Percentiles rank a stretch among this genome's conserved stretches.
phyloP scores from a whole-genome alignment of 306 rosid genomes.

The Cicer cuneatum region DNA sequence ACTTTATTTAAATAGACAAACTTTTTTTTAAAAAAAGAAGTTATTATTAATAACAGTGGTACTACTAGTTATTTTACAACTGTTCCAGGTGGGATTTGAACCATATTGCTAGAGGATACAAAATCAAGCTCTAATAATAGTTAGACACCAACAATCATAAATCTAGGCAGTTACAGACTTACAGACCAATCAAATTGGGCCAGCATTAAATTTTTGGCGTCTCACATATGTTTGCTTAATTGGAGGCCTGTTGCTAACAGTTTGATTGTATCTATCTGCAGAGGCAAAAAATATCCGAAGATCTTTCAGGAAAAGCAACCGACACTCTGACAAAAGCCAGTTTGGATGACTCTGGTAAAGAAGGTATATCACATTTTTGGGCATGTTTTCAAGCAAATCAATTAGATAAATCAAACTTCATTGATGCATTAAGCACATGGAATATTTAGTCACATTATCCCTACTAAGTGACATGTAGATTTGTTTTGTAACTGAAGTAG shows the following conservation, averaged over 20 bases:
- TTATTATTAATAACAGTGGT: no score
- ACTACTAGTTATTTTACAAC: no score
- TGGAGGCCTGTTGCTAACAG: not conserved
- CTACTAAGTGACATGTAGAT: not conserved
- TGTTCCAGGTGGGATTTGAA: no score
- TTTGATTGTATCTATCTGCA: conserved; percentile 45
- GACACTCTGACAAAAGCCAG: conserved; percentile 55
- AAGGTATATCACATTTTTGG: conserved; percentile 50
- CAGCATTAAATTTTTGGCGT: not conserved
- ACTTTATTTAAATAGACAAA: no score
- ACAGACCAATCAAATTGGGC: not conserved
- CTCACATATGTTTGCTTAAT: not conserved
- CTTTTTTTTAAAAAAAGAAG: no score
- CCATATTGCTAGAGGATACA: no score
- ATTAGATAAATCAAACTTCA: conserved; percentile 20
- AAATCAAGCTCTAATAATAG: not conserved
- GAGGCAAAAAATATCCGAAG: conserved; percentile 59
- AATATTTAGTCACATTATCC: not conserved
- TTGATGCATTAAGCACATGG: not conserved
- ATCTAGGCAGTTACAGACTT: not conserved
- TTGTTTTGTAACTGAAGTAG: conserved; percentile 3
- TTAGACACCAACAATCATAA: not conserved
- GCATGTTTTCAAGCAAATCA: conserved; percentile 30
- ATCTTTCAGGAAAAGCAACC: conserved; percentile 52
- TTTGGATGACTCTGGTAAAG: conserved; percentile 49